Conservation (phyloP, 2,329 filamentous ascomycete genomes). For the Clonostachys sp. region DNA sequence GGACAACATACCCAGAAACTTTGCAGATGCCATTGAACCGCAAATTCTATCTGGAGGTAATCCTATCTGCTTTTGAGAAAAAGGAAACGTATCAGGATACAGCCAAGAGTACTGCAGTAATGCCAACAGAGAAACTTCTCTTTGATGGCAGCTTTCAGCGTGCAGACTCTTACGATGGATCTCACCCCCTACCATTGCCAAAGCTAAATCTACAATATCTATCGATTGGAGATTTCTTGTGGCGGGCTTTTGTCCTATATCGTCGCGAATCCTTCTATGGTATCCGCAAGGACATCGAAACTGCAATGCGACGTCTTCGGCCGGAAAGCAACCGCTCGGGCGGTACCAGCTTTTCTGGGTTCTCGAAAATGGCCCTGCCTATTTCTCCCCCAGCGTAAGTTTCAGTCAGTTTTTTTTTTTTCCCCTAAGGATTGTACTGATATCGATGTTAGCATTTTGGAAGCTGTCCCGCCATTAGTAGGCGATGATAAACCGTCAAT, state of each 20-base stretch:
- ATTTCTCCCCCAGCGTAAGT: constrained; percentile 71
- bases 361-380: constrained; percentile 86
- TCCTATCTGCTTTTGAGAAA: constrained; percentile 72
- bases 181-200: constrained; percentile 80
- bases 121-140: constrained; percentile 80
- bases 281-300: constrained; percentile 86
- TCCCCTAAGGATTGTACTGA: background rate
- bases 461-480: constrained; percentile 77
- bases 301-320: constrained; percentile 72
- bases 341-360: constrained; percentile 73
- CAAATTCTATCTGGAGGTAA: constrained; percentile 62
- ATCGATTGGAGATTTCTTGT: constrained; percentile 93
- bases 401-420: background rate
- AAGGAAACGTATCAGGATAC: constrained; percentile 78
- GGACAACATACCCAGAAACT: constrained; percentile 75
- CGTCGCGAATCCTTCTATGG: constrained; percentile 90
- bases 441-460: constrained; percentile 57
- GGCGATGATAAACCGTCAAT: constrained; percentile 79
- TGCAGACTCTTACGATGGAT: constrained; percentile 84
- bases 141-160: constrained; percentile 77
- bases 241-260: constrained; percentile 86
- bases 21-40: constrained; percentile 61
- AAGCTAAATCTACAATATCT: constrained; percentile 96
- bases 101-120: constrained; percentile 63
- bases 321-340: constrained; percentile 62